Conservation (phyloP, 495 filamentous ascomycete genomes). For the Thozetella sp. region DNA sequence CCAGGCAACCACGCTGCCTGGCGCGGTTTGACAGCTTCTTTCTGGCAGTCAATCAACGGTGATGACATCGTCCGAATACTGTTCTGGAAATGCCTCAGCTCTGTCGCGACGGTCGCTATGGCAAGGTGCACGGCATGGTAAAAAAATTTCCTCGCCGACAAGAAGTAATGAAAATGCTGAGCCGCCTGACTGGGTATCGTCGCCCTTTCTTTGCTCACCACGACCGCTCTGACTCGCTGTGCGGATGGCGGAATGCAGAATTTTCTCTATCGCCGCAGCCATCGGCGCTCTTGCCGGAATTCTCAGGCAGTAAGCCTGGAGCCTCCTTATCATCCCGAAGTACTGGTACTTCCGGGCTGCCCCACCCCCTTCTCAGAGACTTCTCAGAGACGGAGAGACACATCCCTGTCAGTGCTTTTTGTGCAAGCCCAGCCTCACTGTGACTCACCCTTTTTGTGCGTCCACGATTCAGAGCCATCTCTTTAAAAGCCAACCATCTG, state of each 20-base stretch:
- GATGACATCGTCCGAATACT: background rate
- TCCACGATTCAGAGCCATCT: slow-evolving; percentile 2
- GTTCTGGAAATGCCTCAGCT: background rate
- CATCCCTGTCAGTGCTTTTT: slow-evolving; percentile 10
- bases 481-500: background rate
- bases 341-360: background rate
- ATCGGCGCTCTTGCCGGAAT: background rate
- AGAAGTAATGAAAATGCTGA: background rate
- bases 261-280: background rate
- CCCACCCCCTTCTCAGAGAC: background rate
- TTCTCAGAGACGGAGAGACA: too few species aligned
- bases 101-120: background rate
- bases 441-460: slow-evolving; percentile 7
- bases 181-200: too few species aligned
- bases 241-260: background rate
- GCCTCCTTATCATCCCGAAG: background rate
- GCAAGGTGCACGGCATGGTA: background rate
- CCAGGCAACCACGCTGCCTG: too few species aligned
- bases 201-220: background rate
- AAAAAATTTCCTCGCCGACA: background rate
- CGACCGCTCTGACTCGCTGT: background rate
- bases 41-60: too few species aligned
- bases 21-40: too few species aligned
- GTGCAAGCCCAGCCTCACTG: slow-evolving; percentile 8
- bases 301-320: background rate